These are phyloP conservation scores for Notholithocarpus densiflorus DNA, from an alignment of 306 rosid genomes.

Conservation along the genomic window DNA sequence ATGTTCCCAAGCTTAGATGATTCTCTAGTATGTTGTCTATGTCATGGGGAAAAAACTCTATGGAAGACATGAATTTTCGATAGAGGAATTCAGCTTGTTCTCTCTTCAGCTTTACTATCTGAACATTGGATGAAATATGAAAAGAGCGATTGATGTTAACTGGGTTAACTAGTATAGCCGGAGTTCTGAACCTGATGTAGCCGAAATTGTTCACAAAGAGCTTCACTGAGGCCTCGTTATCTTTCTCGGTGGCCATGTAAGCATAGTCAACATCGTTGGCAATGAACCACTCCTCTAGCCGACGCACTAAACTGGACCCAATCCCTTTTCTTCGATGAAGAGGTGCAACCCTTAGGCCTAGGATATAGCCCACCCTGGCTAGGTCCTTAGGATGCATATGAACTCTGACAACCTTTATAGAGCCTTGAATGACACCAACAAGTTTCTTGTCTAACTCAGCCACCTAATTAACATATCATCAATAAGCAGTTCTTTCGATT, in stretches of 20 bases:
- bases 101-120: constrained; percentile 49
- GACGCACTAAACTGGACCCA: constrained; percentile 58
- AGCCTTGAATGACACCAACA: constrained; percentile 87
- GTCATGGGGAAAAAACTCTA: constrained; percentile 78
- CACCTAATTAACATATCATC: constrained; percentile 43
- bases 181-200: constrained; percentile 66
- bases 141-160: constrained; percentile 37
- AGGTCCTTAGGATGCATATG: constrained; percentile 43
- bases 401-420: constrained; percentile 65
- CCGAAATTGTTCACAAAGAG: constrained; percentile 59
- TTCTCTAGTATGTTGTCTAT: constrained; percentile 57
- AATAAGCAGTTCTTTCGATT: neutral
- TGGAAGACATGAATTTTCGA: constrained; percentile 59
- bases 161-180: constrained; percentile 71
- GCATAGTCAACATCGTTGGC: constrained; percentile 69
- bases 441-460: constrained; percentile 67
- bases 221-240: constrained; percentile 63
- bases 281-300: constrained; percentile 73
- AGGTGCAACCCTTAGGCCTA: constrained; percentile 75
- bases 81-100: constrained; percentile 75
- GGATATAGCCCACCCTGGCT: constrained; percentile 74
- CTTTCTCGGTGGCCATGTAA: constrained; percentile 85
- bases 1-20: constrained; percentile 82
- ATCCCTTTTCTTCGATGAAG: constrained; percentile 61
- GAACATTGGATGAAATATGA: constrained; percentile 44